phyloP scores from a whole-genome alignment of 2,329 filamentous ascomycete species.

The Phaeosphaeria sp. region DNA sequence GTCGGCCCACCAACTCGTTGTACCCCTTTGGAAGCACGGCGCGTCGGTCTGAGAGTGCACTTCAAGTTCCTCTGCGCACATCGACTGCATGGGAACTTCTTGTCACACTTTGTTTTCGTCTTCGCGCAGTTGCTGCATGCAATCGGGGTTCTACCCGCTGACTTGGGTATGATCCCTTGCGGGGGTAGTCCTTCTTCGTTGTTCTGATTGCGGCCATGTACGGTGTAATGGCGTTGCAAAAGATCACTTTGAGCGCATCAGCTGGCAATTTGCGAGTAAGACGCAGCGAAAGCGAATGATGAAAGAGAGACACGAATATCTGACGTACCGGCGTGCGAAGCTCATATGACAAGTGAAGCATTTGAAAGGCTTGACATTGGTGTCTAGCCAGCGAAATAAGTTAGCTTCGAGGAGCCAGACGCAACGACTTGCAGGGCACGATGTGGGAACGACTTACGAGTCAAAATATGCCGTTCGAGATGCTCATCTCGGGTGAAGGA shows the following conservation, averaged over 20 bases:
- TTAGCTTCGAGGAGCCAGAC: background rate
- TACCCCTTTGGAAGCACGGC: constrained; percentile 54
- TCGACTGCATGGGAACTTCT: constrained; percentile 61
- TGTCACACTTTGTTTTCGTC: constrained; percentile 62
- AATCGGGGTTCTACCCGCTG: constrained; percentile 59
- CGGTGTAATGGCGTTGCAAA: constrained; percentile 59
- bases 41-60: constrained; percentile 56
- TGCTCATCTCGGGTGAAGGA: constrained; percentile 61
- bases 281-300: background rate
- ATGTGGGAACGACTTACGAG: constrained; percentile 48
- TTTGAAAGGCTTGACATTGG: constrained; percentile 63
- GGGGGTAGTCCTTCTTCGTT: constrained; percentile 57
- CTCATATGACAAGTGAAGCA: constrained; percentile 63
- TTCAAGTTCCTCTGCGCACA: constrained; percentile 58
- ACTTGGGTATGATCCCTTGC: constrained; percentile 59
- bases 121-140: constrained; percentile 62
- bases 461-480: constrained; percentile 60
- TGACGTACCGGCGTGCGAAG: constrained; percentile 57
- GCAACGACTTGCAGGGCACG: background rate
- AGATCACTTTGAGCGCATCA: constrained; percentile 52
- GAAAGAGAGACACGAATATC: background rate
- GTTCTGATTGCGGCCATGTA: constrained; percentile 58
- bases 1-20: constrained; percentile 34
- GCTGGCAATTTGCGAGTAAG: constrained; percentile 1
- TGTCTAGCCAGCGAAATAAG: constrained; percentile 47